Evolutionary conservation across 1,284 basidiomycete species (phyloP), one percentile per base, ranked within the genome.

Genomic region (Malassezia vespertilionis): DNA sequence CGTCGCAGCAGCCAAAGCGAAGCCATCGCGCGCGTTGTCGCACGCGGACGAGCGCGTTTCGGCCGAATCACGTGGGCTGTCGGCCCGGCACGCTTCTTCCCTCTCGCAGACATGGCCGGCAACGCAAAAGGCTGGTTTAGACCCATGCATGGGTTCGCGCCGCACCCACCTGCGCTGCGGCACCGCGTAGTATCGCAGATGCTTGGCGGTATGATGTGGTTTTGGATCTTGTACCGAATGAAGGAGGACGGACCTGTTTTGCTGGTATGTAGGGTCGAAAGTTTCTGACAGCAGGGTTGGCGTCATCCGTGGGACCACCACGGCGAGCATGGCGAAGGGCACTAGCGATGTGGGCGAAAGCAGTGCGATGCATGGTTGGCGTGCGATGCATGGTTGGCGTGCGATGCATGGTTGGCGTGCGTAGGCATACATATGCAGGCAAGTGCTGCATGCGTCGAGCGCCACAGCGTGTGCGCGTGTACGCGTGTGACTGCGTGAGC

Each of bases 201-300:
- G 14, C 52, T 70, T 15, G 67, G 67, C 22, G 67, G 57, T 5
- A 61, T 62, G 34, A 68, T 69, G 65, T 66, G 63, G 64, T 70
- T 70, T 52, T 70, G 60, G 60, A 63, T 70, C 50, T 58, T 70
- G 31, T 69, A 69, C 48, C 51, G 67, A 11, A 61, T 60, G 32
- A 66, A 62, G 50, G 62, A 70, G 49, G 67, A 70, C 39, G 67
- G 67, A 24, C 58, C 67, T 22, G 65, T 69, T 30, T 42, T 70
- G 17, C 52, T 70, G 32, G 67, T 70, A 54, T 15, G 44, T 52
- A 21, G 8, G n/a, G n/a, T n/a, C n/a, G n/a, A n/a, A n/a, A n/a
- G n/a, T n/a, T n/a, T n/a, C n/a, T n/a, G n/a, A 2, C 15, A 23
- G 21, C 50, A 68, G 63, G 65, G 63, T 31, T 52, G 63, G 47